phyloP scores from a whole-genome alignment of 495 filamentous ascomycete genomes.

The Aspergillus panamensis region DNA sequence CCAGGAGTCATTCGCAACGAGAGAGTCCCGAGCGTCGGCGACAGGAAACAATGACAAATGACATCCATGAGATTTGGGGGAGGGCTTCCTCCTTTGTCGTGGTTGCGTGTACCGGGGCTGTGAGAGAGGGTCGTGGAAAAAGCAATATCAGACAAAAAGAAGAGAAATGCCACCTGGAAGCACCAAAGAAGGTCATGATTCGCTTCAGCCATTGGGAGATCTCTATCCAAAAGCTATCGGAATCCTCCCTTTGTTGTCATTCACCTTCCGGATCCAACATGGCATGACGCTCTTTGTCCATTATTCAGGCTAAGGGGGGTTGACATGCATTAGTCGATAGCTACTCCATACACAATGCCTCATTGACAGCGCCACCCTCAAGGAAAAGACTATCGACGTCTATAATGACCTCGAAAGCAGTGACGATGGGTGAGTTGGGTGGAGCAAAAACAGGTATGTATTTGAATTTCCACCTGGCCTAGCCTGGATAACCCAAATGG shows the following conservation, averaged over 20 bases:
- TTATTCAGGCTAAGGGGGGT: background rate
- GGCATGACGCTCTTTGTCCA: background rate
- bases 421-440: background rate
- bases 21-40: slow-evolving; percentile 3
- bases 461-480: slow-evolving; percentile 10
- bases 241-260: background rate
- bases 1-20: background rate
- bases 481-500: background rate
- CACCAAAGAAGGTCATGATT: background rate
- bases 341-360: background rate
- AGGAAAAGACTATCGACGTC: slow-evolving; percentile 2
- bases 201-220: background rate
- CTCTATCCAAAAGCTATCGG: background rate
- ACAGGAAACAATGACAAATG: background rate
- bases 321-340: background rate
- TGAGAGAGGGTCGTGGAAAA: background rate
- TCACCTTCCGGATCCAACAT: background rate
- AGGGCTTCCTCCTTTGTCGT: background rate
- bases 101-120: background rate
- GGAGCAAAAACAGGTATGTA: slow-evolving; percentile 13
- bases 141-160: background rate
- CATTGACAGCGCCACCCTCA: background rate
- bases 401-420: background rate
- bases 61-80: background rate
- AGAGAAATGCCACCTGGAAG: background rate